phyloP scores from a whole-genome alignment of 2,329 filamentous ascomycete genomes.

The Podosphaera fusca region DNA sequence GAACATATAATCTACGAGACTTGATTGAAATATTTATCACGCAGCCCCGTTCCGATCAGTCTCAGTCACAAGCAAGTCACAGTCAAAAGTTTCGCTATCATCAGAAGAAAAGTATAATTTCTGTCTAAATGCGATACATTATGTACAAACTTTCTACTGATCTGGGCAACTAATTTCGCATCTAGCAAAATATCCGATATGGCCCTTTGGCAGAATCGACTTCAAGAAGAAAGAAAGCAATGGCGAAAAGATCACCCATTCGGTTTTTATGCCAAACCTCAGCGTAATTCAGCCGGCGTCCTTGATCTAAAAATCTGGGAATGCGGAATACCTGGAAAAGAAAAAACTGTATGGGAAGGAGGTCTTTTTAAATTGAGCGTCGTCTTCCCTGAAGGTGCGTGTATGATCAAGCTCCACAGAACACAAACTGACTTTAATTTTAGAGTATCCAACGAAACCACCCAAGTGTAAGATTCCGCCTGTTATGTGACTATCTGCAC shows the following conservation, averaged over 20 bases:
- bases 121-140: too few relatives aligned
- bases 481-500: slow-evolving; percentile 1
- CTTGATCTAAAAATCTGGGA: slow-evolving; percentile 93
- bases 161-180: not conserved
- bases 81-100: too few relatives aligned
- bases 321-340: slow-evolving; percentile 84
- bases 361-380: slow-evolving; percentile 89
- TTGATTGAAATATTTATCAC: too few relatives aligned
- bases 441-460: slow-evolving; percentile 95
- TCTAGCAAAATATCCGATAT: slow-evolving; percentile 22
- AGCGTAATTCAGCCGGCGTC: slow-evolving; percentile 54
- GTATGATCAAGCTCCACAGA: not conserved
- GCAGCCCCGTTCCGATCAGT: too few relatives aligned
- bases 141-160: not conserved
- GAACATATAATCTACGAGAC: too few relatives aligned
- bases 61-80: too few relatives aligned
- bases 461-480: slow-evolving; percentile 59
- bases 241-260: slow-evolving; percentile 96
- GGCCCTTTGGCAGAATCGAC: slow-evolving; percentile 71
- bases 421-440: slow-evolving; percentile 2
- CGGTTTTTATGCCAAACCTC: slow-evolving; percentile 82
- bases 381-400: slow-evolving; percentile 73
- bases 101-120: too few relatives aligned
- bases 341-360: slow-evolving; percentile 96
- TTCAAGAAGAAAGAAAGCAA: slow-evolving; percentile 82